These are phyloP conservation scores for Leucaena leucocephala DNA, from an alignment of 306 rosid species.

Conservation along the genomic window DNA sequence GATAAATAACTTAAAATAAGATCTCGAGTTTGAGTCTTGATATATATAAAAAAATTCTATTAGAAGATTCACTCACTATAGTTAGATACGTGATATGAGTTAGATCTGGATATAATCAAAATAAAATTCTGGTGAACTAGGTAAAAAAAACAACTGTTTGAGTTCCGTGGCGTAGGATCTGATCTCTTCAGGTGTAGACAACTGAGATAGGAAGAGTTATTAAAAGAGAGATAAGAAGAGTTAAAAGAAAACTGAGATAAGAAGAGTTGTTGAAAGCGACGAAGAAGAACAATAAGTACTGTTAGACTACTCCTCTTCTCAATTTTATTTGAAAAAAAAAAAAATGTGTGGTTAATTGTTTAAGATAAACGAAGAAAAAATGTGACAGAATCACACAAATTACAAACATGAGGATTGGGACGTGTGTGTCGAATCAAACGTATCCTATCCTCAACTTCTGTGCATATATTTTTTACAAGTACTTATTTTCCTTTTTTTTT, in stretches of 20 bases:
- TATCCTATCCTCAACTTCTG: conserved; percentile 4
- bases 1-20: no score
- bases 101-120: no score
- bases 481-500: background rate
- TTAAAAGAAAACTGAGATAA: background rate
- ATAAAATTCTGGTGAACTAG: no score
- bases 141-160: background rate
- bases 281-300: no score
- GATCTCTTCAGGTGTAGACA: no score
- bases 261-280: no score
- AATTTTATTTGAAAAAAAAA: no score
- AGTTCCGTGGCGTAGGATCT: no score
- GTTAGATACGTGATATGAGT: no score
- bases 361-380: background rate
- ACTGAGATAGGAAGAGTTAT: background rate
- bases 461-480: conserved; percentile 33
- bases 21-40: no score
- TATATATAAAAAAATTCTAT: no score
- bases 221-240: background rate
- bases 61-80: no score
- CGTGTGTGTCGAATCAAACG: background rate
- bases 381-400: background rate
- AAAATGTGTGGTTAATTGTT: background rate
- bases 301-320: background rate
- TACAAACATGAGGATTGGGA: background rate